Conservation (phyloP, 129 eudicot species). For the Pulicaria dysenterica region DNA sequence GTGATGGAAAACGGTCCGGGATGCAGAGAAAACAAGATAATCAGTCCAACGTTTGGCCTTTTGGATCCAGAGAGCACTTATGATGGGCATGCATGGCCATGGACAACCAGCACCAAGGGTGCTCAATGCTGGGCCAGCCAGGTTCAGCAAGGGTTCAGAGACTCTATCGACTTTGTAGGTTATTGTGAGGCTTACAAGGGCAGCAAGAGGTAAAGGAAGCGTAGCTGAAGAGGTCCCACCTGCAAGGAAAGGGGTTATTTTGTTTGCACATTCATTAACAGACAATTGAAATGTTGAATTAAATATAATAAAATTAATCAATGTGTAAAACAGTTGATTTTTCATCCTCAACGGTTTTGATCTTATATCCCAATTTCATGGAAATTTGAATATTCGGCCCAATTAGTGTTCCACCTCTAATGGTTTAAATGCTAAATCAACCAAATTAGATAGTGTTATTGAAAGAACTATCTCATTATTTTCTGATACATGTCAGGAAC, state of each 20-base stretch:
- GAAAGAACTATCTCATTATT: too few relatives aligned
- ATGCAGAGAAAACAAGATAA: constrained; percentile 81
- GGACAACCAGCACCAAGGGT: constrained; percentile 85
- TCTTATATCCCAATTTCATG: background rate
- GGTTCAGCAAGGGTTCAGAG: constrained; percentile 59
- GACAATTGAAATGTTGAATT: background rate
- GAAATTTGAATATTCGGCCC: background rate
- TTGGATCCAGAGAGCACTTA: constrained; percentile 87
- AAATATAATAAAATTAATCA: background rate
- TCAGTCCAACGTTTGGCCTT: constrained; percentile 97
- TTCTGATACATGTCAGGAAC: too few relatives aligned
- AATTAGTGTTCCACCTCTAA: background rate
- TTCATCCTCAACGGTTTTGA: background rate
- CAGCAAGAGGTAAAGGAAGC: constrained; percentile 93
- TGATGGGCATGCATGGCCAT: constrained; percentile 97
- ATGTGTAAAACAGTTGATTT: background rate
- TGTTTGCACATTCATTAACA: background rate
- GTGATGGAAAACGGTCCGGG: constrained; percentile 90
- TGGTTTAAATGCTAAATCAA: background rate
- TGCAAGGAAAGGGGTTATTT: constrained; percentile 42
- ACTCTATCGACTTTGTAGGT: constrained; percentile 81
- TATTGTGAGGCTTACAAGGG: constrained; percentile 90
- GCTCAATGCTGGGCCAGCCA: constrained; percentile 72
- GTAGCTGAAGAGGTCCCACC: constrained; percentile 64
- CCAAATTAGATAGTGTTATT: background rate